phyloP scores from a whole-genome alignment of 1,284 basidiomycete genomes.

The Ustilago nuda region DNA sequence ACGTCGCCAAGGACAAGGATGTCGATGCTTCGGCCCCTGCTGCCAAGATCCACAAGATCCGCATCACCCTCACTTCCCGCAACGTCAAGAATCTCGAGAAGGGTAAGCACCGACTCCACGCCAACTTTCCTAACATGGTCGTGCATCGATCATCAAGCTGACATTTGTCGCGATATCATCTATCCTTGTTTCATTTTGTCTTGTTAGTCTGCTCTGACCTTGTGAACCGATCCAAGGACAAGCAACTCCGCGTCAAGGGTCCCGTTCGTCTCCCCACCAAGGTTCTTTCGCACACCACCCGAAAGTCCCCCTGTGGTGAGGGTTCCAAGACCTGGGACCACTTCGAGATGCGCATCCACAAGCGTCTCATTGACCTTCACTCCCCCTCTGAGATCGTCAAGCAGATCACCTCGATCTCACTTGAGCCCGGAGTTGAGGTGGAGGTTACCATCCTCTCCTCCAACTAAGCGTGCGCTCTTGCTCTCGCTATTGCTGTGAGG shows the following conservation, averaged over 20 bases:
- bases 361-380: slow-evolving; percentile 98
- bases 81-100: slow-evolving; percentile 99
- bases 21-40: slow-evolving; percentile 76
- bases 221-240: slow-evolving; percentile 99
- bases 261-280: slow-evolving; percentile 99
- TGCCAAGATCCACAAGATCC: slow-evolving; percentile 98
- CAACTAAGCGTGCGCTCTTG: slow-evolving; percentile 49
- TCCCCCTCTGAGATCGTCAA: slow-evolving; percentile 99
- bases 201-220: slow-evolving; percentile 88
- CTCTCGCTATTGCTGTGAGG: background rate
- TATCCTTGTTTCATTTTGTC: background rate
- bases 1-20: slow-evolving; percentile 99
- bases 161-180: background rate
- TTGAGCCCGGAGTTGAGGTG: slow-evolving; percentile 99
- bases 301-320: slow-evolving; percentile 84
- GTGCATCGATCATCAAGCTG: background rate
- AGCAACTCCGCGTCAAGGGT: slow-evolving; percentile 98
- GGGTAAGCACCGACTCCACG: slow-evolving; percentile 74
- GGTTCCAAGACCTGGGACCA: slow-evolving; percentile 99
- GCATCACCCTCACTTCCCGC: slow-evolving; percentile 97
- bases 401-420: slow-evolving; percentile 98
- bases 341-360: slow-evolving; percentile 99
- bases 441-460: slow-evolving; percentile 92
- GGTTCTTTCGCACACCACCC: slow-evolving; percentile 97
- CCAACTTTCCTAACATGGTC: background rate